Conservation (phyloP, 345 rosid genomes). For the Boechera retrofracta region DNA sequence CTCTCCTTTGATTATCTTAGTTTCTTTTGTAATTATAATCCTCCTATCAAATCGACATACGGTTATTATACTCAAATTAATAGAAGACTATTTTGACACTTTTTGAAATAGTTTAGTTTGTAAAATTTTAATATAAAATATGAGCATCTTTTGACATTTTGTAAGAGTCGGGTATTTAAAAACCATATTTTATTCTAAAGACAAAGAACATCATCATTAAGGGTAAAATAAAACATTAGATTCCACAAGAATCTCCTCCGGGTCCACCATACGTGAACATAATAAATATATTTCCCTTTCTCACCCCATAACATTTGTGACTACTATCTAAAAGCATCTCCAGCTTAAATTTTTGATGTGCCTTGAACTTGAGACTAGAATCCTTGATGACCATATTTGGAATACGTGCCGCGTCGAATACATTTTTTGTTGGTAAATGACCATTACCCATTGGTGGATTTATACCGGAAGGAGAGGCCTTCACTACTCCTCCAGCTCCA, state of each 20-base stretch:
- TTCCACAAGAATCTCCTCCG: neutral
- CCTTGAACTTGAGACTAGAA: neutral
- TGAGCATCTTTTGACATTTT: no score
- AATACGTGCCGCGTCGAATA: neutral
- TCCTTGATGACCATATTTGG: neutral
- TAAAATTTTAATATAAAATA: no score
- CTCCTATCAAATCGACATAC: no score
- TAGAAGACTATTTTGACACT: no score
- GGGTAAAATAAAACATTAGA: neutral
- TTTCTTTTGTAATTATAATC: no score
- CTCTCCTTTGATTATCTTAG: no score
- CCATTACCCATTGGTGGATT: conserved; percentile 3
- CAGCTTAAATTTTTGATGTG: neutral
- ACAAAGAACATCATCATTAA: neutral
- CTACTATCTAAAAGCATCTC: neutral
- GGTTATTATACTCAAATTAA: no score
- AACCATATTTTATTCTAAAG: neutral
- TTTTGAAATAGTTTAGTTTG: no score
- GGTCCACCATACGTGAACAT: neutral
- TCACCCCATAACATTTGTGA: neutral
- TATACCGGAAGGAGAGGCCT: neutral
- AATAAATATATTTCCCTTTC: neutral
- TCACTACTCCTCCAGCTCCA: no score
- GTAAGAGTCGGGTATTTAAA: no score
- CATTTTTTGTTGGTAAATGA: neutral